Evolutionary conservation across 345 rosid genomes (phyloP).

Genomic region (Gossypium rotundifolium): DNA sequence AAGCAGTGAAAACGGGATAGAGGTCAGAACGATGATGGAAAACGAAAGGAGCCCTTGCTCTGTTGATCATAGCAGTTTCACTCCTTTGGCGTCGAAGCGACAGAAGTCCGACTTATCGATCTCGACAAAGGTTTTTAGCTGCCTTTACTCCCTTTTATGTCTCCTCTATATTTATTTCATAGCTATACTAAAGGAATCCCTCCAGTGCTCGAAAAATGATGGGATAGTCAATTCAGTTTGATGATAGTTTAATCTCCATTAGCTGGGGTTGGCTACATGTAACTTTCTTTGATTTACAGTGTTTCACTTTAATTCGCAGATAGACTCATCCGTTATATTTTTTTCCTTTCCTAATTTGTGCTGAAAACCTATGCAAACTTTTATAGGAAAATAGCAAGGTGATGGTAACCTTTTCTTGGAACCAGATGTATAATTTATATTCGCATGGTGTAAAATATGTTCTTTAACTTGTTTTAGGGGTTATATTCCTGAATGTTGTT

Average conservation of each 20-base stretch:
- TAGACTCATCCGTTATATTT: not conserved
- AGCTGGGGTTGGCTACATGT: not conserved
- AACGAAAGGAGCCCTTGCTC: slow-evolving; percentile 66
- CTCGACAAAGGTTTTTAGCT: slow-evolving; percentile 58
- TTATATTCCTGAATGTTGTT: not conserved
- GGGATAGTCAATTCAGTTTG: not conserved
- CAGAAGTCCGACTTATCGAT: slow-evolving; percentile 69
- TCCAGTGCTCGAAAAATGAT: not conserved
- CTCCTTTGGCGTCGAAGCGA: slow-evolving; percentile 56
- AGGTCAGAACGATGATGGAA: slow-evolving; percentile 61
- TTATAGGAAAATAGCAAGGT: not conserved
- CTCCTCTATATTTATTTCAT: not conserved
- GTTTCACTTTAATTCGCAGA: not conserved
- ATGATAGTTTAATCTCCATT: not conserved
- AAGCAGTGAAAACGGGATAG: slow-evolving; percentile 34
- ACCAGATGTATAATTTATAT: not conserved
- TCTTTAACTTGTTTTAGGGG: not conserved
- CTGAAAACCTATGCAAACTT: not conserved
- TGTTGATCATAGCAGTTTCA: slow-evolving; percentile 49
- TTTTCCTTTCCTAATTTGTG: not conserved
- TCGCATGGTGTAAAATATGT: not conserved
- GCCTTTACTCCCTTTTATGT: not conserved
- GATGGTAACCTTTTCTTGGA: not conserved
- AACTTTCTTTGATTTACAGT: not conserved
- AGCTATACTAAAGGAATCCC: not conserved